Evolutionary conservation across 371 early-diverging fungal genomes (phyloP).

Genomic region (Parasitella parasitica): DNA sequence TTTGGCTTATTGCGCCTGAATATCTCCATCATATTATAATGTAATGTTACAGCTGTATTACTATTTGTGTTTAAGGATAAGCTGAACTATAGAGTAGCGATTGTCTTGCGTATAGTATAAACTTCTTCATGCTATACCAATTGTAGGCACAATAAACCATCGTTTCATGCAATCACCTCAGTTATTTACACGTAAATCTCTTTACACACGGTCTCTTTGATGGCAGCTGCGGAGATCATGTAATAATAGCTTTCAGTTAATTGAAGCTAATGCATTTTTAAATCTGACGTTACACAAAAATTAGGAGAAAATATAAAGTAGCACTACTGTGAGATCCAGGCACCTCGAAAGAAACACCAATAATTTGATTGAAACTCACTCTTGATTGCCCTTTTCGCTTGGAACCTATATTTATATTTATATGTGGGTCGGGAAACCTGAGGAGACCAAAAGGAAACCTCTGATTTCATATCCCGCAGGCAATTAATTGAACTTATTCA

Average conservation of each 20-base stretch:
- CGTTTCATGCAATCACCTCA: too few species aligned
- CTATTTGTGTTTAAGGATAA: too few species aligned
- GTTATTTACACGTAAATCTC: too few species aligned
- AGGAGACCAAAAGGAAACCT: too few species aligned
- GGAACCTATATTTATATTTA: constrained; percentile 13
- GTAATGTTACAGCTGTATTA: not conserved
- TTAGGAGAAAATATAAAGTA: constrained; percentile 11
- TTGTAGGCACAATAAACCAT: too few species aligned
- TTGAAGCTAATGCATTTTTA: constrained; percentile 11
- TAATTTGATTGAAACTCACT: constrained; percentile 20
- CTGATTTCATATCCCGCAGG: too few species aligned
- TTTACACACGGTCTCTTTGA: not conserved
- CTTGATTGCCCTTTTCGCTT: constrained; percentile 17
- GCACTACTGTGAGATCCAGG: constrained; percentile 17
- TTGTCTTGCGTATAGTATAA: too few species aligned
- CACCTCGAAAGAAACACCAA: constrained; percentile 19
- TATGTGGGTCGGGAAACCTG: too few species aligned
- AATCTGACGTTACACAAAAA: constrained; percentile 10
- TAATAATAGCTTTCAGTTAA: constrained; percentile 1
- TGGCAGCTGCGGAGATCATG: not conserved
- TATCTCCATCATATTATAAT: not conserved
- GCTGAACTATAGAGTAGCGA: too few species aligned
- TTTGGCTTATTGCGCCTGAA: not conserved
- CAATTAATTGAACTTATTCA: too few species aligned
- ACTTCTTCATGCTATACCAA: too few species aligned